Conservation (phyloP, 805 yeast genomes). For the Candida khao-thaluensis region DNA sequence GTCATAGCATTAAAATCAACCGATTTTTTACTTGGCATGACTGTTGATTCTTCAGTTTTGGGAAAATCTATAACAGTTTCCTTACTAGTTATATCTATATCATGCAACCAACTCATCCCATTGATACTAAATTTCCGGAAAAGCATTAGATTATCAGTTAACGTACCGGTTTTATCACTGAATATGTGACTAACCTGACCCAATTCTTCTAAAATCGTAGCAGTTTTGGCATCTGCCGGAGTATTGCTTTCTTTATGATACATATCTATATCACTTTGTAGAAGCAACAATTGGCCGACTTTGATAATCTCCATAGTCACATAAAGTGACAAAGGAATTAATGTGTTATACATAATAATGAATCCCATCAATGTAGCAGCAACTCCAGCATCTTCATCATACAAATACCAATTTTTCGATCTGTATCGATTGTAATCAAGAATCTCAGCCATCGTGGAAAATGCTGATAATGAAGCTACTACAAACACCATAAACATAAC, state of each 20-base stretch:
- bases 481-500: conserved; percentile 85
- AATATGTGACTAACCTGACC: conserved; percentile 96
- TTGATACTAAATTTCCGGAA: conserved; percentile 85
- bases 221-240: conserved; percentile 92
- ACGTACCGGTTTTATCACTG: conserved; percentile 96
- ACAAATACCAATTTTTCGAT: conserved; percentile 67
- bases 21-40: conserved; percentile 2
- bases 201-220: conserved; percentile 90
- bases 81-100: conserved; percentile 45
- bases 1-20: conserved; percentile 10
- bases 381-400: conserved; percentile 70
- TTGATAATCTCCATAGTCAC: conserved; percentile 97
- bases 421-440: conserved; percentile 43
- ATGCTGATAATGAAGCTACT: conserved; percentile 70
- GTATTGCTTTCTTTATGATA: conserved; percentile 81
- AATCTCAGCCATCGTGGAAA: conserved; percentile 79
- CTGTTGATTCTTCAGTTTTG: not conserved
- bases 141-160: conserved; percentile 92
- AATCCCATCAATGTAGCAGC: conserved; percentile 94
- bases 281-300: conserved; percentile 73
- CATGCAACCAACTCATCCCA: conserved; percentile 90
- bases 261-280: conserved; percentile 94
- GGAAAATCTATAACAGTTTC: conserved; percentile 2
- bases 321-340: conserved; percentile 90
- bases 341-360: conserved; percentile 94